phyloP scores from a whole-genome alignment of 169 alveolate species.

The Plasmodium falciparum region DNA sequence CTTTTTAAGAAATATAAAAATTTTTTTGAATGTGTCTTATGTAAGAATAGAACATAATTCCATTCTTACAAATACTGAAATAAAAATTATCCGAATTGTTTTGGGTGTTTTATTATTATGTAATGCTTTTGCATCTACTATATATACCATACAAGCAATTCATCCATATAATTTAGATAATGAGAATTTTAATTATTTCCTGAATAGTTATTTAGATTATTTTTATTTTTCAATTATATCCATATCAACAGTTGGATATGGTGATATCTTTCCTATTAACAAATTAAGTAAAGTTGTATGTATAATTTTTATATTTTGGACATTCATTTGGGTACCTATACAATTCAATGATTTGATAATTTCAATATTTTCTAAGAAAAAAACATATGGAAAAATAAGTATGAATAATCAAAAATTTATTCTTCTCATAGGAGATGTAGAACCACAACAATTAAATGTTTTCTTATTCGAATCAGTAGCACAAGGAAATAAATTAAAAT shows the following conservation, averaged over 20 bases:
- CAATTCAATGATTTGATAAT: slow-evolving; percentile 82
- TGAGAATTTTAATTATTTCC: slow-evolving; percentile 31
- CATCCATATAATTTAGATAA: slow-evolving; percentile 61
- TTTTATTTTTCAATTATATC: slow-evolving; percentile 85
- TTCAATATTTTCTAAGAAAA: slow-evolving; percentile 77
- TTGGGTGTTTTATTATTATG: slow-evolving; percentile 67
- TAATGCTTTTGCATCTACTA: slow-evolving; percentile 70
- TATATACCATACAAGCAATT: slow-evolving; percentile 67
- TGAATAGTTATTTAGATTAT: slow-evolving; percentile 72
- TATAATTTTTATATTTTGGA: slow-evolving; percentile 80
- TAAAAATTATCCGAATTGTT: slow-evolving; percentile 61
- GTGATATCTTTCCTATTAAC: slow-evolving; percentile 83
- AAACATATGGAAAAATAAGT: slow-evolving; percentile 81
- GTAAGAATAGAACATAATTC: slow-evolving; percentile 49
- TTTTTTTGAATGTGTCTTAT: slow-evolving; percentile 70
- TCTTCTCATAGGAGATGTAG: slow-evolving; percentile 84
- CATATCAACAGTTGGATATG: slow-evolving; percentile 88
- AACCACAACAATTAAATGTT: slow-evolving; percentile 82
- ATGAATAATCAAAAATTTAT: slow-evolving; percentile 78
- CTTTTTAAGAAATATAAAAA: slow-evolving; percentile 43
- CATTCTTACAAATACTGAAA: slow-evolving; percentile 66
- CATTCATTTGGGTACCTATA: slow-evolving; percentile 85
- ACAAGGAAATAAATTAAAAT: slow-evolving; percentile 70
- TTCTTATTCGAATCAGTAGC: slow-evolving; percentile 78
- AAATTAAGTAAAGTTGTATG: slow-evolving; percentile 81